Percentiles rank a stretch among this genome's conserved stretches.
Evolutionary conservation across 768 basidiomycete species (phyloP).

Genomic region (Roridomyces roridus): DNA sequence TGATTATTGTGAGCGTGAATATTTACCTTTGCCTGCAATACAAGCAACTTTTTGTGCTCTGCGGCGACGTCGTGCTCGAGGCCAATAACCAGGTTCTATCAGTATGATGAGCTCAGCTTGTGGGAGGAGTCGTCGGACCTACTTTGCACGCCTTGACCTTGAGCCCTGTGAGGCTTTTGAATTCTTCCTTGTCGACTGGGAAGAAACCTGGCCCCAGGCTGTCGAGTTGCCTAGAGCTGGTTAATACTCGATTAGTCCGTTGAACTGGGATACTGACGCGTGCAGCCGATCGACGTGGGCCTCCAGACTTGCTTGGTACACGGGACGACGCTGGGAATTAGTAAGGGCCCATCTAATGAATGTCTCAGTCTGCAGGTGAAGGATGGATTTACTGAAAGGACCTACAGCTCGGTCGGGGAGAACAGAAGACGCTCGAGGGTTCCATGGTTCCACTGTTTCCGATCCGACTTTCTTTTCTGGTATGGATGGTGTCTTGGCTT

Average conservation of each 20-base stretch:
- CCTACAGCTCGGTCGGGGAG: conserved; percentile 68
- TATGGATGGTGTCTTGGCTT: conserved; percentile 18
- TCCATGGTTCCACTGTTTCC: conserved; percentile 81
- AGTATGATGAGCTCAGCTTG: conserved; percentile 1
- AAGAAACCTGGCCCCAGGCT: conserved; percentile 51
- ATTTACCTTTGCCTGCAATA: conserved; percentile 72
- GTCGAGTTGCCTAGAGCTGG: no score
- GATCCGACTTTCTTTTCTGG: conserved; percentile 49
- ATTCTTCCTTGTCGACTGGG: conserved; percentile 60
- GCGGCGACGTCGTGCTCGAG: conserved; percentile 70
- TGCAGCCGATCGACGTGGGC: conserved; percentile 75
- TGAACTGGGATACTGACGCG: conserved; percentile 46
- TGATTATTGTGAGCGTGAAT: not conserved
- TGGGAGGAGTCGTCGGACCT: not conserved
- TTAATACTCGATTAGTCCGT: no score
- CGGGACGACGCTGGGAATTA: conserved; percentile 69
- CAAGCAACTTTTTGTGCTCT: conserved; percentile 66
- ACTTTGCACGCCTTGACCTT: conserved; percentile 82
- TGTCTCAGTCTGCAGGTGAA: no score
- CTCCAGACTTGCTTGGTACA: conserved; percentile 77
- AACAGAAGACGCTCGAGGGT: conserved; percentile 77
- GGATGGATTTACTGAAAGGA: not conserved
- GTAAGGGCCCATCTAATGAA: conserved; percentile 72
- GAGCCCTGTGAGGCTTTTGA: conserved; percentile 71
- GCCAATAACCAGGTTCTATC: conserved; percentile 75